phyloP scores from a whole-genome alignment of 1,139 yeast species.

The Scheffersomyces cryptocercus region DNA sequence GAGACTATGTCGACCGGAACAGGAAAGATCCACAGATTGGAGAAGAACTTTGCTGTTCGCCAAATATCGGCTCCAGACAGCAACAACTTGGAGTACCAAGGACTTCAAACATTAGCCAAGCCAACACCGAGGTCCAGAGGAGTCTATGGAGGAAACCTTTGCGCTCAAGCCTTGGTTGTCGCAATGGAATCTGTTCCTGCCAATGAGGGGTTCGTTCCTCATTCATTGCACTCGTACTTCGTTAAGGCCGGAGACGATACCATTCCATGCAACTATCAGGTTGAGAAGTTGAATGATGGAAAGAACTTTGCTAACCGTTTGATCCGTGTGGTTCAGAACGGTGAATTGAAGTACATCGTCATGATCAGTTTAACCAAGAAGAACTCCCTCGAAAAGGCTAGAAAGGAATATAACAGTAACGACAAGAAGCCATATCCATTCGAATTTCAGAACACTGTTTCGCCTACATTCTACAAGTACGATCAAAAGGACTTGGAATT shows the following conservation, averaged over 20 bases:
- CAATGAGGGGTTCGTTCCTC: conserved; percentile 36
- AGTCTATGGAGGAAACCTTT: conserved; percentile 44
- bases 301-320: conserved; percentile 34
- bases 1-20: not conserved
- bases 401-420: conserved; percentile 16
- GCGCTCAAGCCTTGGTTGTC: conserved; percentile 42
- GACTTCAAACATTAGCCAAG: conserved; percentile 32
- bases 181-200: conserved; percentile 35
- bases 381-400: conserved; percentile 21
- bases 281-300: conserved; percentile 34
- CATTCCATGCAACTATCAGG: conserved; percentile 28
- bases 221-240: conserved; percentile 45
- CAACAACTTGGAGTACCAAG: conserved; percentile 25
- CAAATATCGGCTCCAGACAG: conserved; percentile 5
- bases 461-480: conserved; percentile 26
- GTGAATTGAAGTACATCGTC: conserved; percentile 30
- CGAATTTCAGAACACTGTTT: conserved; percentile 35
- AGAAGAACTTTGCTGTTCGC: conserved; percentile 11
- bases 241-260: conserved; percentile 39
- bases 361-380: conserved; percentile 36
- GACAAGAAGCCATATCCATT: conserved; percentile 25
- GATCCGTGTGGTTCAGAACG: conserved; percentile 30
- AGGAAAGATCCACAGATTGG: conserved; percentile 3
- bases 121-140: conserved; percentile 38
- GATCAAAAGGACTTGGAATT: conserved; percentile 23